phyloP scores from a whole-genome alignment of 257 asterid genomes.

The Plectranthus barbatus region DNA sequence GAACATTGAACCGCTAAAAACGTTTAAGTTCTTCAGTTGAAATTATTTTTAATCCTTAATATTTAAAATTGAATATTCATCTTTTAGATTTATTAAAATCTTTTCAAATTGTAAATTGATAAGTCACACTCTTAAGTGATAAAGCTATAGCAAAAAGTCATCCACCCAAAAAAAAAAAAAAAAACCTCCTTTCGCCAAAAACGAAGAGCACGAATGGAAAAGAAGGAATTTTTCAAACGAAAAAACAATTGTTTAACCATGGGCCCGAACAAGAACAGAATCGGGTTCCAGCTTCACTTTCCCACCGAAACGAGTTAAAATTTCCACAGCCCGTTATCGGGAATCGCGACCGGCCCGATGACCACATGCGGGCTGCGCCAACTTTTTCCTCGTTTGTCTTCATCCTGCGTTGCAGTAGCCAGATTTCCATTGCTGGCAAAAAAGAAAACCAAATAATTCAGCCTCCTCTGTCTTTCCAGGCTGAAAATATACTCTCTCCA shows the following conservation, averaged over 20 bases:
- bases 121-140: no score
- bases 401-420: background rate
- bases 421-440: background rate
- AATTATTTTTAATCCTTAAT: no score
- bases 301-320: slow-evolving; percentile 18
- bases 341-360: slow-evolving; percentile 23
- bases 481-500: background rate
- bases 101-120: no score
- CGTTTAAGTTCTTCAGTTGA: no score
- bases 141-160: no score
- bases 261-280: slow-evolving; percentile 13
- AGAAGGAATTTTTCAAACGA: no score
- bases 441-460: background rate
- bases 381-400: slow-evolving; percentile 10
- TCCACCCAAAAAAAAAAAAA: no score
- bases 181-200: no score
- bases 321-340: slow-evolving; percentile 21
- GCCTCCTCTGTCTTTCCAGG: background rate
- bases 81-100: no score
- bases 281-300: slow-evolving; percentile 9
- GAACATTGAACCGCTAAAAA: no score
- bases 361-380: slow-evolving; percentile 9
- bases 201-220: no score
- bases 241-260: background rate
- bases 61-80: no score